A percentile compares a stretch with the other conserved stretches of the same genome.
Evolutionary conservation across 441 rosid species (phyloP).

Genomic region (Croton laevigatus): DNA sequence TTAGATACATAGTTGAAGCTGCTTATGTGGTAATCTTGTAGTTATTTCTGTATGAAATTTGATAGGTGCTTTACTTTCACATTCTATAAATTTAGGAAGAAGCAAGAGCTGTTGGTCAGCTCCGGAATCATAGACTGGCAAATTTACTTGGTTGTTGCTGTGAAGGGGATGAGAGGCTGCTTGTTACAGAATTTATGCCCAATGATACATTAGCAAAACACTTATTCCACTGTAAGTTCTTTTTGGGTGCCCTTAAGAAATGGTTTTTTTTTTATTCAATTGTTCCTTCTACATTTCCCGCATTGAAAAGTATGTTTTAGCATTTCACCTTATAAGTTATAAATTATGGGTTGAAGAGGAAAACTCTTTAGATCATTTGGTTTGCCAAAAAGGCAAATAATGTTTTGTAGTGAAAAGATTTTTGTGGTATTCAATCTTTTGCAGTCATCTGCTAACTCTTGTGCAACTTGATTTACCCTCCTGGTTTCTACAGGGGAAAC

Average conservation of each 20-base stretch:
- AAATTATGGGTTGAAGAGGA: neutral
- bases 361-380: neutral
- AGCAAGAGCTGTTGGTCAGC: conserved; percentile 76
- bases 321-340: neutral
- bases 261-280: neutral
- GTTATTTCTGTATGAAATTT: neutral
- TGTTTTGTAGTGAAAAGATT: neutral
- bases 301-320: neutral
- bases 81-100: conserved; percentile 44
- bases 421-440: neutral
- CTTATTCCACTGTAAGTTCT: conserved; percentile 75
- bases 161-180: conserved; percentile 92
- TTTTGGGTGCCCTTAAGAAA: conserved; percentile 3
- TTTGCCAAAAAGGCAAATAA: neutral
- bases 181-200: conserved; percentile 88
- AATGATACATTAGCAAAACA: conserved; percentile 85
- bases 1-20: neutral
- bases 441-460: neutral
- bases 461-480: neutral
- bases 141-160: conserved; percentile 93
- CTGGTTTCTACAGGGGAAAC: conserved; percentile 67
- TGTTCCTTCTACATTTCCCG: neutral
- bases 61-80: conserved; percentile 7
- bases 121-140: conserved; percentile 69
- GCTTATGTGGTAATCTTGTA: neutral